Conservation (phyloP, 805 yeast genomes). For the Henningerozyma blattae region DNA sequence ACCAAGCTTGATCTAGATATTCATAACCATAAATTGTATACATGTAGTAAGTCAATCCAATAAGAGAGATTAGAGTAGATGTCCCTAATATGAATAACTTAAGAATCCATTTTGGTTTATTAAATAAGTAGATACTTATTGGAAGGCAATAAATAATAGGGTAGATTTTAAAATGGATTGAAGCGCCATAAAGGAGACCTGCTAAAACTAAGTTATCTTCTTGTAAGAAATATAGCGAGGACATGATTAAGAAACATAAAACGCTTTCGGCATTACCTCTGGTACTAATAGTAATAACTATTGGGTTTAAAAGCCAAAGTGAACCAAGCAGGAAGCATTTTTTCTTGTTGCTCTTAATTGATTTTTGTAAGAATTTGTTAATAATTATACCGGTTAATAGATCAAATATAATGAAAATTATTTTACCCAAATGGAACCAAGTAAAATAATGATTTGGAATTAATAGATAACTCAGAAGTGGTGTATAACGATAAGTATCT, state of each 20-base stretch:
- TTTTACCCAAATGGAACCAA: slow-evolving; percentile 66
- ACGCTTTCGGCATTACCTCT: slow-evolving; percentile 91
- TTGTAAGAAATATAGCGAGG: slow-evolving; percentile 38
- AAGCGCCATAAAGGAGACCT: slow-evolving; percentile 52
- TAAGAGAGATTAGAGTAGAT: slow-evolving; percentile 33
- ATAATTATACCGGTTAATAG: slow-evolving; percentile 64
- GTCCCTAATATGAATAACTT: slow-evolving; percentile 32
- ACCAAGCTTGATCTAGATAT: slow-evolving; percentile 63
- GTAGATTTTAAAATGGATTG: slow-evolving; percentile 84
- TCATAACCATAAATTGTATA: slow-evolving; percentile 59
- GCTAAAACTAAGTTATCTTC: slow-evolving; percentile 20
- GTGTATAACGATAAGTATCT: slow-evolving; percentile 90
- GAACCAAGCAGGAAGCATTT: slow-evolving; percentile 31
- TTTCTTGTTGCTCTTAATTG: neutral
- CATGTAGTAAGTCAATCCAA: slow-evolving; percentile 44
- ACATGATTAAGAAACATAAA: slow-evolving; percentile 63
- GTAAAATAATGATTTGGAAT: slow-evolving; percentile 44
- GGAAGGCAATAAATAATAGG: slow-evolving; percentile 78
- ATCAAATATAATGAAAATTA: slow-evolving; percentile 67
- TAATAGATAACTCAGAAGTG: slow-evolving; percentile 73
- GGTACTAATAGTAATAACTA: slow-evolving; percentile 87
- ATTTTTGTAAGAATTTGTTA: slow-evolving; percentile 27
- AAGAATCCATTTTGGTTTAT: slow-evolving; percentile 28
- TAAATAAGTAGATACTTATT: slow-evolving; percentile 32
- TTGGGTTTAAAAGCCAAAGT: slow-evolving; percentile 86